Conservation (phyloP, 2,329 filamentous ascomycete species). For the Paracoccidioides lutzii region DNA sequence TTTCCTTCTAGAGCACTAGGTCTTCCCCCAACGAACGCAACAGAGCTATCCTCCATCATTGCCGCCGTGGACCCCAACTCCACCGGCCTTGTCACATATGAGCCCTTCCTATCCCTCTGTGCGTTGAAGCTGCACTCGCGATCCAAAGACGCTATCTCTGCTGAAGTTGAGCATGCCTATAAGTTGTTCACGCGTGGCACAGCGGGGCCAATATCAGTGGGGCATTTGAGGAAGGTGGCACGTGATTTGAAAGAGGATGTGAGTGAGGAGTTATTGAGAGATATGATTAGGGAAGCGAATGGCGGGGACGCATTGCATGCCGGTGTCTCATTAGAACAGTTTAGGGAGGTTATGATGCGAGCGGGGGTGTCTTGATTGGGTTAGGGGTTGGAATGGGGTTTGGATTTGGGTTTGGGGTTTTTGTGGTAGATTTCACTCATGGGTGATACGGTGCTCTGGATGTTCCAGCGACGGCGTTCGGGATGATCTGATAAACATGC, state of each 20-base stretch:
- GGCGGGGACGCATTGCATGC: constrained; percentile 57
- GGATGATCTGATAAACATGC: not conserved
- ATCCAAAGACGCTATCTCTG: constrained; percentile 42
- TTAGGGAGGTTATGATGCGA: constrained; percentile 71
- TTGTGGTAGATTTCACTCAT: not conserved
- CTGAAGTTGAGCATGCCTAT: constrained; percentile 73
- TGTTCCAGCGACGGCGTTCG: constrained; percentile 3
- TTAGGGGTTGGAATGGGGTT: not conserved
- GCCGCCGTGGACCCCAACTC: constrained; percentile 71
- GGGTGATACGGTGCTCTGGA: not conserved
- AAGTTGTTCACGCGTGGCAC: constrained; percentile 56
- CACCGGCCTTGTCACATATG: constrained; percentile 65
- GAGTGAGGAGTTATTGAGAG: constrained; percentile 66
- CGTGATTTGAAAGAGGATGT: constrained; percentile 72
- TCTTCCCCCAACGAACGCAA: constrained; percentile 48
- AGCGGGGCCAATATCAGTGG: constrained; percentile 59
- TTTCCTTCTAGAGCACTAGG: constrained; percentile 56
- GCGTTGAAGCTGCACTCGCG: constrained; percentile 65
- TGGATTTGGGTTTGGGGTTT: not conserved
- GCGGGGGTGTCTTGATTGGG: constrained; percentile 63
- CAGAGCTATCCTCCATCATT: constrained; percentile 64
- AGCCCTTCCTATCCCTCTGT: constrained; percentile 73
- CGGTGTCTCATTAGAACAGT: constrained; percentile 67
- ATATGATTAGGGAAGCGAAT: constrained; percentile 94
- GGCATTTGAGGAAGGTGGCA: constrained; percentile 66